Evolutionary conservation across 1,284 basidiomycete genomes (phyloP), one percentile per base, ranked within the genome.

Genomic region (Phlebopus sp.): DNA sequence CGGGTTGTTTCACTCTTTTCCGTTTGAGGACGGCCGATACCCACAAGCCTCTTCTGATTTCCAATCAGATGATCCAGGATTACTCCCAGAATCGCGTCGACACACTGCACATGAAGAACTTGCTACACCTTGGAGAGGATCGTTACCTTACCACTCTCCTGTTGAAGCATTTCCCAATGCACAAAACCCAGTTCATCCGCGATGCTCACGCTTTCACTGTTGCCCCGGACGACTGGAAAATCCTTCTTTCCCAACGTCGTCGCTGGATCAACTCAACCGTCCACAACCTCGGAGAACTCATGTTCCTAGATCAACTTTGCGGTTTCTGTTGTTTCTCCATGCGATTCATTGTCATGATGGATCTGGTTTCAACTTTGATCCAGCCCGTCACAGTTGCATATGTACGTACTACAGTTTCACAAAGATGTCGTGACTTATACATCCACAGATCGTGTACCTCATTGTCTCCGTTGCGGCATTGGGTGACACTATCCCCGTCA

Each of bases 201-300:
- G 95, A 98, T 64, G 94, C 94, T 1, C 87, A 92, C 64, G 94
- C 95, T 1, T 91, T 78, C 64, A 96, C 92, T 0, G 89, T 96
- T 25, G 92, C 93, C 5, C 93, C 93, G 0, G 91, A 92, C 59
- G 87, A 92, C 59, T 97, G 93, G 92, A 86, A 86, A 64, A 87
- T 99, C 38, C 70, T 99, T 55, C 75, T 99, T n/a, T 97, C 93
- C 9, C 96, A 99, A 68, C 86, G 95, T 73, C 89, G 95, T 74
- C 88, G 94, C 60, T 99, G 97, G 97, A 99, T 99, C 73, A 99
- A 99, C 74, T 98, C 94, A 32, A 99, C 96, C 0, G 86, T 99
- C 27, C 96, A 99, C 75, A 99, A 99, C 68, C 73, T 99, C 52
- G 90, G 85, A 42, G 96, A 98, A 68, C 77, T 99, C 32, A 75